Base-by-base conservation (phyloP, 345 rosid genomes). In the Eucalyptus erythrocorys region DNA sequence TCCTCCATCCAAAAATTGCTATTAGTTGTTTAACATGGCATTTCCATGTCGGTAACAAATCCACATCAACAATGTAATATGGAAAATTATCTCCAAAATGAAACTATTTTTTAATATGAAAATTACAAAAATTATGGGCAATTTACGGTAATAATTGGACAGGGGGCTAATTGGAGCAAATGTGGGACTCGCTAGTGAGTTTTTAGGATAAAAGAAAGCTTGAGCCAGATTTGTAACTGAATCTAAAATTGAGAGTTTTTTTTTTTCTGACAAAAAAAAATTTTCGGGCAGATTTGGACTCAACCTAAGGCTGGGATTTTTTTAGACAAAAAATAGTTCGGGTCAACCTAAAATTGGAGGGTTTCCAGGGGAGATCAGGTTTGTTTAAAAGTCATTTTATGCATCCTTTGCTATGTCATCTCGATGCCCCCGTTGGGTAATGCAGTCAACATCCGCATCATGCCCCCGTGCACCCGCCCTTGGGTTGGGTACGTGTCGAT, bases 131-230 rank as follows among this genome's bases (percentile, higher is more conserved):
- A 53, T 1, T 55, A 22, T 0, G 61, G 61, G 0, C 0, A 0
- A 0, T 22, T 1, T 55, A 22, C 0, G 1, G 0, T 1, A 4
- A 55, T 55, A 3, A 3, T 55, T 55, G 12, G 27, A 55, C 1
- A 9, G 13, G 22, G 12, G 0, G 27, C 61, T 55, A 55, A 22
- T 9, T 0, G 12, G 5, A 1, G 5, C 27, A 22, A 2, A 55
- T 53, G 0, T 21, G 27, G 59, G 59, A 55, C 5, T 22, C 2
- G 0, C 2, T 55, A 22, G n/a, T 57, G 13, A 57, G 0, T 26
- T 26, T 26, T 57, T 57, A 24, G 61, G 5, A 55, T 10, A 6
- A 57, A 53, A 53, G n/a, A 22, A 8, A 3, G 55, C 6, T 21
- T 22, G 26, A 22, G 10, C 21, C 59, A 21, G 0, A 53, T 19